These are phyloP conservation scores for Chalciporus sphaerocephalus DNA, from an alignment of 768 basidiomycete species.

Conservation along the genomic window DNA sequence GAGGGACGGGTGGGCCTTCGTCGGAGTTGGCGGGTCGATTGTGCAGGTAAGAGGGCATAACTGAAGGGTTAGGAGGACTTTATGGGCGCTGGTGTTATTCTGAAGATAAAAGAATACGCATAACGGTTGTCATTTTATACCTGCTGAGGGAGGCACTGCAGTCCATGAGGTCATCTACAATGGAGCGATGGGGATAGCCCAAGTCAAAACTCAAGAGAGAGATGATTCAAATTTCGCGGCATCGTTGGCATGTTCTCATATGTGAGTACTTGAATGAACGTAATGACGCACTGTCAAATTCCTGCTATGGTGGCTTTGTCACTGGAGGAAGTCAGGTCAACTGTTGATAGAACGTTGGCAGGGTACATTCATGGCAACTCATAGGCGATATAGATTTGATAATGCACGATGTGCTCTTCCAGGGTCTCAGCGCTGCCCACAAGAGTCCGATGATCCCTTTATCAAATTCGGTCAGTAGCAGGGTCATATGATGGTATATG, in stretches of 20 bases:
- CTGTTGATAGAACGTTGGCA: neutral
- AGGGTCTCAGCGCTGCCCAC: neutral
- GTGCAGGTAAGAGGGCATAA: slow-evolving; percentile 9
- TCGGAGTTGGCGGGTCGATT: slow-evolving; percentile 1
- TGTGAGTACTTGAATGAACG: neutral
- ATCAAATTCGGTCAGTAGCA: neutral
- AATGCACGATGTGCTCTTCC: neutral
- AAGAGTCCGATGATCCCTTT: neutral
- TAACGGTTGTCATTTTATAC: neutral
- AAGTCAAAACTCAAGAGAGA: neutral
- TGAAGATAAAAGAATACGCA: too few relatives aligned
- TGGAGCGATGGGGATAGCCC: neutral
- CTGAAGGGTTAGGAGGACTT: neutral
- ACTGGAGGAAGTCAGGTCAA: neutral
- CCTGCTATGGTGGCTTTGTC: neutral
- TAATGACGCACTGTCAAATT: neutral
- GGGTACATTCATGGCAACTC: neutral
- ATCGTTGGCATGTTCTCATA: neutral
- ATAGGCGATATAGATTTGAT: neutral
- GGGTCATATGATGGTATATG: too few relatives aligned
- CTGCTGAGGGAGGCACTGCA: slow-evolving; percentile 1
- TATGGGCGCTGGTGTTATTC: too few relatives aligned
- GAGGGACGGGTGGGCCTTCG: neutral
- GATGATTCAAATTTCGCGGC: neutral
- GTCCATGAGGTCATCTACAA: neutral